A percentile compares a stretch with the other conserved stretches of the same genome.
phyloP scores from a whole-genome alignment of 306 rosid species.

The Amphicarpaea edgeworthii region DNA sequence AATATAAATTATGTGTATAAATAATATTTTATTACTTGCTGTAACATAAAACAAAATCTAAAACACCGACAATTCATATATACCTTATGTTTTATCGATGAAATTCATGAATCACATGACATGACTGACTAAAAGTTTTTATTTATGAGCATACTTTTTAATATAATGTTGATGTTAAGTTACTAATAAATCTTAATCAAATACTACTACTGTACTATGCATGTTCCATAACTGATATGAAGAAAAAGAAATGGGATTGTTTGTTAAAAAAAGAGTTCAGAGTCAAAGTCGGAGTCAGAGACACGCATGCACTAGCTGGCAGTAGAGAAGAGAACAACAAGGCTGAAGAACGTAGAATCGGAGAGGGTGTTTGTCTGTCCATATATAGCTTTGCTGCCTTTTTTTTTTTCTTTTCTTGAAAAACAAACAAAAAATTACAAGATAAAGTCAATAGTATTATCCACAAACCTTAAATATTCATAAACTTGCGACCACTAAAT shows the following conservation, averaged over 20 bases:
- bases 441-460: background rate
- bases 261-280: background rate
- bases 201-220: no score
- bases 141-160: background rate
- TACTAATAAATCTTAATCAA: background rate
- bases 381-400: background rate
- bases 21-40: background rate
- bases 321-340: background rate
- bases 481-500: background rate
- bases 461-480: conserved; percentile 15
- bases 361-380: conserved; percentile 6
- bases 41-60: background rate
- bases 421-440: background rate
- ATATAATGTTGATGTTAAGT: background rate
- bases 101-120: background rate
- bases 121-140: background rate
- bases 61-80: background rate
- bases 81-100: background rate
- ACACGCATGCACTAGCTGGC: conserved; percentile 39
- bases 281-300: conserved; percentile 17
- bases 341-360: background rate
- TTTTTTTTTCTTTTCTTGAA: no score
- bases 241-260: background rate
- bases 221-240: background rate
- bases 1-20: background rate